phyloP scores from a whole-genome alignment of 495 filamentous ascomycete species.

The Tuber aestivum region DNA sequence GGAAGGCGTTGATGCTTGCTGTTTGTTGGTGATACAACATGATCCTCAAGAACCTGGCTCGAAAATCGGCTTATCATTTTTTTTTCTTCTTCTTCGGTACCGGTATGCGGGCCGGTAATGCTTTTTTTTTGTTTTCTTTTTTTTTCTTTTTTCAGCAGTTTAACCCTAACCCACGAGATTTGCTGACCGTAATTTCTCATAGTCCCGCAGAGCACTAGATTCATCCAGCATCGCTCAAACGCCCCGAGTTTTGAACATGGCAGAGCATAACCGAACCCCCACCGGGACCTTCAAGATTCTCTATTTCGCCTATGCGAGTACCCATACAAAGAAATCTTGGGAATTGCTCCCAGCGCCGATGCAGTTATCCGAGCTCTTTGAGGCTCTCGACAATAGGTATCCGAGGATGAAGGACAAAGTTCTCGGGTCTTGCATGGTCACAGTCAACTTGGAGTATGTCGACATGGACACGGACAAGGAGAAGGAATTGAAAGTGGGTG shows the following conservation, averaged over 20 bases:
- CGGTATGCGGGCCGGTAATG: background rate
- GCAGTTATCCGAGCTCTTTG: slow-evolving; percentile 59
- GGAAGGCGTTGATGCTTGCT: background rate
- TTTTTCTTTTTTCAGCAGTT: background rate
- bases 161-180: background rate
- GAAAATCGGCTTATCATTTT: background rate
- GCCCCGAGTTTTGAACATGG: background rate
- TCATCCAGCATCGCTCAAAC: background rate
- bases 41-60: background rate
- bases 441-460: slow-evolving; percentile 82
- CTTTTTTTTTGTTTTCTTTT: background rate
- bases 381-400: slow-evolving; percentile 67
- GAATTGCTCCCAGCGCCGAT: slow-evolving; percentile 72
- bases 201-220: background rate
- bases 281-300: slow-evolving; percentile 62
- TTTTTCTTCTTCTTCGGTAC: background rate
- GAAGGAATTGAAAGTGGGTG: slow-evolving; percentile 62
- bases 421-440: slow-evolving; percentile 70
- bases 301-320: slow-evolving; percentile 77
- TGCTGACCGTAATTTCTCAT: background rate
- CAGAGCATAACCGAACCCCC: background rate
- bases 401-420: slow-evolving; percentile 70
- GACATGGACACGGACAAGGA: slow-evolving; percentile 54
- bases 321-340: slow-evolving; percentile 63
- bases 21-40: slow-evolving; percentile 4